Base-by-base conservation (phyloP, 805 yeast genomes). In the Starmera quercuum region DNA sequence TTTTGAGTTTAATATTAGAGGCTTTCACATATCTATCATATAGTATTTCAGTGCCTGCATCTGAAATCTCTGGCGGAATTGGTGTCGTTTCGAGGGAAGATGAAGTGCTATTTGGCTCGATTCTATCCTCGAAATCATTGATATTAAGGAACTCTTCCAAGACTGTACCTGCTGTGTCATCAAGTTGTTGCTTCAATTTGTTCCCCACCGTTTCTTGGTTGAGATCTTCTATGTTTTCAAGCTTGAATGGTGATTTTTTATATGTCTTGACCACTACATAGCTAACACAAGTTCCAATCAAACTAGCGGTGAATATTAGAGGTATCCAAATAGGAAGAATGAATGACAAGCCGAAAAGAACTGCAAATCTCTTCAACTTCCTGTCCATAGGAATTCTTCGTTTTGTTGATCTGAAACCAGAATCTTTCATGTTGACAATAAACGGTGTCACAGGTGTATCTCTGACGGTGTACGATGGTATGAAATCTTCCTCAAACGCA, bases 391-490 rank as follows among this genome's bases (percentile, higher is more conserved):
- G n/a, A 3, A 37, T 18, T 22, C 31, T 38, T 20, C 49, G 45
- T 1, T 32, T 33, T 5, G 74, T 51, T 12, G 60, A 47, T 3
- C 45, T 43, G 30, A n/a, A n/a, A n/a, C n/a, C n/a, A n/a, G n/a
- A n/a, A n/a, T n/a, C n/a, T n/a, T n/a, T n/a, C n/a, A 77, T 56
- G 46, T 78, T 77, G n/a, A 78, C 69, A 45, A 78, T 59, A 34
- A 64, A 63, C 5, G 81, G 75, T 38, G 56, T 50, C 1, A 68
- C 66, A 2, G 45, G 40, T 4, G 53, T 46, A 6, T 58, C 61
- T 15, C 63, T 65, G 12, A 72, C 58, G 15, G 47, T 51, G 12
- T 60, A 54, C 10, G 37, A 45, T 2, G 59, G 51, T 16, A 54
- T 30, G 12, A 58, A 37, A 33, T 63, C 66, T 6, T 64, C 59